These are phyloP conservation scores for Xylariaceae sp. DNA, from an alignment of 2,329 filamentous ascomycete genomes.

Conservation along the genomic window DNA sequence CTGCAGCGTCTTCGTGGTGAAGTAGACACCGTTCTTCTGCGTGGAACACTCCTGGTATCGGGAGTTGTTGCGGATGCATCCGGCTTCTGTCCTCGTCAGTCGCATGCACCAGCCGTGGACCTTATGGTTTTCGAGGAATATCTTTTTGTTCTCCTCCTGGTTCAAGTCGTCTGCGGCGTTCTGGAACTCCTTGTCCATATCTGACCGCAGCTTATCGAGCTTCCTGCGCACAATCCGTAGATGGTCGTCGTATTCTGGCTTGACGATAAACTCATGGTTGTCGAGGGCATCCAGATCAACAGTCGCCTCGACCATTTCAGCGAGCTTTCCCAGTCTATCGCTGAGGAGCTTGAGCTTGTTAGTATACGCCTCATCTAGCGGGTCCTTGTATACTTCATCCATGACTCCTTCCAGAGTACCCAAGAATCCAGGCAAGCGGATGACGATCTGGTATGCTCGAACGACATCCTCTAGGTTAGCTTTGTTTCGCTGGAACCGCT, in stretches of 20 bases:
- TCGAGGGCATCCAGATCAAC: slow-evolving; percentile 93
- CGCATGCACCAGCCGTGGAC: slow-evolving; percentile 97
- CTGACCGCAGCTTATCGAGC: slow-evolving; percentile 73
- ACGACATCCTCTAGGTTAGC: slow-evolving; percentile 96
- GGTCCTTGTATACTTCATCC: slow-evolving; percentile 87
- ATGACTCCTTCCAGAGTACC: slow-evolving; percentile 86
- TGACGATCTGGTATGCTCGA: slow-evolving; percentile 87
- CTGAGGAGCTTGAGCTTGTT: slow-evolving; percentile 71
- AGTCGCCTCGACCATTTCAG: slow-evolving; percentile 98
- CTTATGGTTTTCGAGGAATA: slow-evolving; percentile 94
- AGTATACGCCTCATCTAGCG: slow-evolving; percentile 82
- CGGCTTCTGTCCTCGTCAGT: slow-evolving; percentile 82
- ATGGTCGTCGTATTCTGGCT: slow-evolving; percentile 91
- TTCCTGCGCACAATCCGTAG: slow-evolving; percentile 85
- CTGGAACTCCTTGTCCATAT: slow-evolving; percentile 78
- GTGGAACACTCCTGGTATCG: slow-evolving; percentile 93
- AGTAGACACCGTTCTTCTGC: slow-evolving; percentile 98
- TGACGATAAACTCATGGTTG: slow-evolving; percentile 98
- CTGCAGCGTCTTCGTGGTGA: slow-evolving; percentile 80
- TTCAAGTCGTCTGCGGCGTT: slow-evolving; percentile 73
- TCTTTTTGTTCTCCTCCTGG: slow-evolving; percentile 96
- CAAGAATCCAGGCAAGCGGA: slow-evolving; percentile 84
- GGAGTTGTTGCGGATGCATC: slow-evolving; percentile 86
- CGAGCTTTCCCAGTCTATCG: slow-evolving; percentile 75
- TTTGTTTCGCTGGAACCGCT: slow-evolving; percentile 87